phyloP scores from a whole-genome alignment of 2,329 filamentous ascomycete species.

The Penicillium sp. region DNA sequence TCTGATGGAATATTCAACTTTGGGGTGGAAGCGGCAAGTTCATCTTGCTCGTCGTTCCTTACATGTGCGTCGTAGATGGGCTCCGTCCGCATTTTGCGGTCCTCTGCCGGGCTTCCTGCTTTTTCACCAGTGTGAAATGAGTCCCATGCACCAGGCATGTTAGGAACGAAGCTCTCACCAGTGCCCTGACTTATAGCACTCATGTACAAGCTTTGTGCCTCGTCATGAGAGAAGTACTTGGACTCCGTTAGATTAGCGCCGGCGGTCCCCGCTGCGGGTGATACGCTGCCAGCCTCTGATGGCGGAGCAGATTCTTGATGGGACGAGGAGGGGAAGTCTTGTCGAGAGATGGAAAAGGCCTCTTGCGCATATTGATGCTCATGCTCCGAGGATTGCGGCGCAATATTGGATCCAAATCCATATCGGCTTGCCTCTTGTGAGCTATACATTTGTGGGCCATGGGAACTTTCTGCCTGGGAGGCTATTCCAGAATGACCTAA shows the following conservation, averaged over 20 bases:
- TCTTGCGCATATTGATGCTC: constrained; percentile 3
- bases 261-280: constrained; percentile 25
- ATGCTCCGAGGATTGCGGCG: background rate
- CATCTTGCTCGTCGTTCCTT: constrained; percentile 14
- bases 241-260: constrained; percentile 48
- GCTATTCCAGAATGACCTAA: background rate
- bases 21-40: constrained; percentile 30
- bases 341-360: constrained; percentile 1
- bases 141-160: constrained; percentile 48
- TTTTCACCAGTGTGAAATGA: constrained; percentile 26
- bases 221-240: constrained; percentile 50
- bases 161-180: constrained; percentile 30
- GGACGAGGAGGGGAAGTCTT: constrained; percentile 6
- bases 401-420: constrained; percentile 2
- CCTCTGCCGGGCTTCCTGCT: background rate
- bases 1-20: constrained; percentile 27
- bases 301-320: constrained; percentile 17
- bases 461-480: background rate
- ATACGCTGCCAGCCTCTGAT: constrained; percentile 28
- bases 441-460: background rate
- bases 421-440: constrained; percentile 7
- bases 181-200: constrained; percentile 56
- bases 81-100: background rate
- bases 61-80: constrained; percentile 2
- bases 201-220: constrained; percentile 56